Base-by-base conservation (phyloP, 495 filamentous ascomycete species). In the Penicillium manginii region DNA sequence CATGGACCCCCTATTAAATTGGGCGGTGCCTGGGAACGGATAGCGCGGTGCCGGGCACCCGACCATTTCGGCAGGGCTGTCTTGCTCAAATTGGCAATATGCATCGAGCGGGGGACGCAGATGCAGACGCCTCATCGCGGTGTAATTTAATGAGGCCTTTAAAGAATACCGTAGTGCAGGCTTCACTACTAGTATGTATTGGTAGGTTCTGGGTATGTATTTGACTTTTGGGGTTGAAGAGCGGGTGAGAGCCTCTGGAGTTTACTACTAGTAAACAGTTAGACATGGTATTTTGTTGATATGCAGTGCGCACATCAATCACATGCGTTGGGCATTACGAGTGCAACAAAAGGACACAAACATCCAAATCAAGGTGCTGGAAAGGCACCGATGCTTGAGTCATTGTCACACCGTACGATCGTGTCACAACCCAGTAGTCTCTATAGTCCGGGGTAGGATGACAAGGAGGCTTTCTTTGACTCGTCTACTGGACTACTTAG, bases 1-100 rank as follows among this genome's bases (percentile, higher is more conserved):
- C 22, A 47, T 37, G 15, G 9, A 37, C 17, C 40, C 1, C n/a
- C 17, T 18, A 43, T 43, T 47, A 21, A 9, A 3, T 26, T 12
- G 1, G 45, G 23, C 45, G 33, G 40, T 55, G 35, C 50, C 50
- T 57, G 60, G 53, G 32, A 23, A 63, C 50, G 60, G 61, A 58
- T 18, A 43, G 26, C 17, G 26, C 53, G 21, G 57, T 63, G 60
- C 63, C 60, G 63, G 40, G 48, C 8, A 59, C 50, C 63, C 60
- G 60, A 55, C 22, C 10, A 14, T 29, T 35, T 43, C 53, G 26
- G 37, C 47, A 52, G 39, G 53, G 19, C 49, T 39, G 31, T 32
- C 22, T 43, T 57, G 7, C 60, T 52, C 12, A 17, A 43, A 22
- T 52, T 48, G 57, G 63, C 29, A 63, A 58, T 52, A 58, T 55